A percentile compares a stretch with the other conserved stretches of the same genome.
Evolutionary conservation across 1,139 yeast genomes (phyloP).

Genomic region (Blastobotrys apis): DNA sequence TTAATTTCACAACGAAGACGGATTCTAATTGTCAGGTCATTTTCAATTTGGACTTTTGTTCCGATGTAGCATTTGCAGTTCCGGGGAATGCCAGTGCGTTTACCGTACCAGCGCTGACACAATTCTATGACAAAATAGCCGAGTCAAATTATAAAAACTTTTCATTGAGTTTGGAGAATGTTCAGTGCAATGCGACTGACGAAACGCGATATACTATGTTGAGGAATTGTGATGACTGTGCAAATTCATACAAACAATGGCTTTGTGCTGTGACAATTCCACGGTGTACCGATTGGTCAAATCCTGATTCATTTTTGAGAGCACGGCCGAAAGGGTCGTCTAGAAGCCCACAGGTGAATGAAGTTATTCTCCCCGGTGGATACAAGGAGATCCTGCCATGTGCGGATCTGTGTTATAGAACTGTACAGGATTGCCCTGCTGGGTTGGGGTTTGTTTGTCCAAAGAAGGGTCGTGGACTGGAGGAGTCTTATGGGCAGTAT

Average conservation of each 20-base stretch:
- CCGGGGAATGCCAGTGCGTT: slow-evolving; percentile 50
- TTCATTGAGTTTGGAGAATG: slow-evolving; percentile 67
- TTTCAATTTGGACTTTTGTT: slow-evolving; percentile 71
- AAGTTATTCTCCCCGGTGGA: slow-evolving; percentile 53
- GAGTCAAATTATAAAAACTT: slow-evolving; percentile 56
- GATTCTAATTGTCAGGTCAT: slow-evolving; percentile 61
- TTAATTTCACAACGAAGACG: slow-evolving; percentile 58
- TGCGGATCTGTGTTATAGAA: slow-evolving; percentile 68
- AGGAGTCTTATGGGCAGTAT: slow-evolving; percentile 29
- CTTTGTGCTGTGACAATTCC: slow-evolving; percentile 89
- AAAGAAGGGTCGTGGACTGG: slow-evolving; percentile 21
- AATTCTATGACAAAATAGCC: slow-evolving; percentile 64
- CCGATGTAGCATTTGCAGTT: slow-evolving; percentile 79
- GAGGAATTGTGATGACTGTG: slow-evolving; percentile 68
- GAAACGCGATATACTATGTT: slow-evolving; percentile 73
- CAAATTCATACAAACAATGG: slow-evolving; percentile 74
- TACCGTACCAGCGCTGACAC: slow-evolving; percentile 36
- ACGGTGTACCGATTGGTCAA: slow-evolving; percentile 59
- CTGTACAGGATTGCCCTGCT: slow-evolving; percentile 82
- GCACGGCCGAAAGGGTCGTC: slow-evolving; percentile 49
- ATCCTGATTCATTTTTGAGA: slow-evolving; percentile 45
- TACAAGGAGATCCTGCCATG: slow-evolving; percentile 88
- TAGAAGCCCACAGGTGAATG: slow-evolving; percentile 58
- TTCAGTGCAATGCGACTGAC: slow-evolving; percentile 69
- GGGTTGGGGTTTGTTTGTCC: slow-evolving; percentile 76